phyloP scores from a whole-genome alignment of 345 rosid species.

The Salix arbutifolia region DNA sequence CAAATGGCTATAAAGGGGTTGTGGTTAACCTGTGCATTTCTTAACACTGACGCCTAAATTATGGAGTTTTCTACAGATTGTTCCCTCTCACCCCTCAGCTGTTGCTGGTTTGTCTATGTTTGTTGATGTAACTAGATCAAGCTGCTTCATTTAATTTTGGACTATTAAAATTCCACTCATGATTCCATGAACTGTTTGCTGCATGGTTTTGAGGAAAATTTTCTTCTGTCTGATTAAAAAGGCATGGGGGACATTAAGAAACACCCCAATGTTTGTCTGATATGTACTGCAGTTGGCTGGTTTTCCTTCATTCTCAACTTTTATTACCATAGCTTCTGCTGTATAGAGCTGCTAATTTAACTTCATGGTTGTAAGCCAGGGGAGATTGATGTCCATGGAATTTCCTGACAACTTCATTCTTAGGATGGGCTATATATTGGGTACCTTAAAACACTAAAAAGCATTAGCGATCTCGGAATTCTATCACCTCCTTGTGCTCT shows the following conservation, averaged over 20 bases:
- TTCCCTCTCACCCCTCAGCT: background rate
- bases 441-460: background rate
- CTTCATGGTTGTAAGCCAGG: background rate
- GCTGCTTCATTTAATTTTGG: background rate
- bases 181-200: background rate
- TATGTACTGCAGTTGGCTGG: background rate
- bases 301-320: background rate
- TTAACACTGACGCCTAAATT: background rate
- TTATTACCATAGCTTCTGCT: too few species aligned
- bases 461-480: background rate
- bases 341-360: too few species aligned
- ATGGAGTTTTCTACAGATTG: background rate
- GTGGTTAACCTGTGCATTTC: too few species aligned
- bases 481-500: too few species aligned
- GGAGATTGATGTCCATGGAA: background rate
- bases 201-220: background rate
- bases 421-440: background rate
- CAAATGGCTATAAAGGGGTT: background rate
- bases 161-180: background rate
- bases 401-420: background rate
- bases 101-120: background rate
- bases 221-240: too few species aligned
- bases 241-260: background rate
- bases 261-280: background rate
- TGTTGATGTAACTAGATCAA: background rate